Evolutionary conservation across 2,329 filamentous ascomycete genomes (phyloP), one percentile per base, ranked within the genome.

Genomic region (Colletotrichum filicis): DNA sequence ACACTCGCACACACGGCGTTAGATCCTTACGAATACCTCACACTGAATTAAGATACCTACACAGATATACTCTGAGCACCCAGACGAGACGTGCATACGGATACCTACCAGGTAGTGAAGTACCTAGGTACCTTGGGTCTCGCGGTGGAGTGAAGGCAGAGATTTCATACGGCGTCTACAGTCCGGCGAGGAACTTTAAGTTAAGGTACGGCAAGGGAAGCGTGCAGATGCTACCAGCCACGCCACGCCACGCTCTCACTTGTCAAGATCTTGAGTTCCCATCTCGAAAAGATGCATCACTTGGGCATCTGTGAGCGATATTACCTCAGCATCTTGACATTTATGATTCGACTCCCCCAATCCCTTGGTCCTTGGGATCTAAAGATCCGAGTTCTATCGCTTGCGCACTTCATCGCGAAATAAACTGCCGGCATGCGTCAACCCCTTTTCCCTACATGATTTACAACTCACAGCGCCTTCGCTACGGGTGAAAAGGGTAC

Each of bases 171-270:
- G 49, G 32, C 58, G 49, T 26, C 37, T 14, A 42, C 37, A 42
- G 37, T 8, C 61, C 32, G 32, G 58, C 66, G 56, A 46, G 58
- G 58, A 68, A 28, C 5, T 26, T 58, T 35, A 62, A 46, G 49
- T 37, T 56, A 67, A 61, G 56, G 65, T 67, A 55, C 35, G 65
- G 65, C 57, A 22, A 61, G 62, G 32, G n/a, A 32, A 11, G 26
- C 32, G 16, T 30, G 63, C 63, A 32, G 24, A 42, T 28, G 62
- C 62, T 30, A 65, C 5, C 30, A 24, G 11, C 37, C 32, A 35
- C 32, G 32, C 37, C 37, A 35, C n/a, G n/a, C 22, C 56, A 16
- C 26, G 24, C 26, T 58, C 22, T 55, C 22, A n/a, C 30, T 37
- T 37, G 8, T 58, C 55, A 9, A 16, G 22, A 12, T 35, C n/a